Conservation (phyloP, 352 stramenopile genomes). For the Phytophthora pluvialis region DNA sequence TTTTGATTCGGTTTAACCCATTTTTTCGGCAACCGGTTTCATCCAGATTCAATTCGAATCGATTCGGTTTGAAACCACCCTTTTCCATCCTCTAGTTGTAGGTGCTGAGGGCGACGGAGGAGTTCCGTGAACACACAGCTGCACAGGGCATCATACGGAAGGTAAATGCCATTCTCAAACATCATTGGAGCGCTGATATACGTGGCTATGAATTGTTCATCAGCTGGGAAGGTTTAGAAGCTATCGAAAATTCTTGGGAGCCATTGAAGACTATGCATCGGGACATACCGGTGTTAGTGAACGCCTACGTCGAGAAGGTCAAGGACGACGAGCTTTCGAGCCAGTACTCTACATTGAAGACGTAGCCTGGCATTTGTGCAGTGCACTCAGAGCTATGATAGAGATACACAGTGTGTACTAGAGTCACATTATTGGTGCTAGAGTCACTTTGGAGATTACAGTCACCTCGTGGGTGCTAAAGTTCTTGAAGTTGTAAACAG, state of each 20-base stretch:
- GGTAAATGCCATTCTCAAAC: constrained; percentile 9
- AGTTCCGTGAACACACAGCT: constrained; percentile 27
- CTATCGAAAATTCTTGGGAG: constrained; percentile 13
- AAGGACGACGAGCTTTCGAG: background rate
- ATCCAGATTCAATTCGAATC: too few species aligned
- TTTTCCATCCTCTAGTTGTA: too few species aligned
- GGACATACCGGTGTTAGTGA: background rate
- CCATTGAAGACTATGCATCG: constrained; percentile 1
- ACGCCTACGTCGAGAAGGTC: background rate
- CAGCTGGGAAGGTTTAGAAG: constrained; percentile 5
- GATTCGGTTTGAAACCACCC: too few species aligned
- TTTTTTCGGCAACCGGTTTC: too few species aligned
- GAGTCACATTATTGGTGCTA: background rate
- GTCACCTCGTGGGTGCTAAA: too few species aligned
- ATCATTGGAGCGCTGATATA: background rate
- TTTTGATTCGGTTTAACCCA: too few species aligned
- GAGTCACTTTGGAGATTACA: background rate
- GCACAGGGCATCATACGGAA: constrained; percentile 26
- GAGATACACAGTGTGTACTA: constrained; percentile 9
- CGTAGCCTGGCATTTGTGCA: background rate
- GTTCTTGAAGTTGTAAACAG: background rate
- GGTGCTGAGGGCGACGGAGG: constrained; percentile 37
- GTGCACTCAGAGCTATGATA: background rate
- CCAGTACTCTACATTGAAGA: background rate
- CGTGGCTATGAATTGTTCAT: background rate